A percentile compares a stretch with the other conserved stretches of the same genome.
Evolutionary conservation across 441 rosid species (phyloP).

Genomic region (Arabidopsis hybrid): DNA sequence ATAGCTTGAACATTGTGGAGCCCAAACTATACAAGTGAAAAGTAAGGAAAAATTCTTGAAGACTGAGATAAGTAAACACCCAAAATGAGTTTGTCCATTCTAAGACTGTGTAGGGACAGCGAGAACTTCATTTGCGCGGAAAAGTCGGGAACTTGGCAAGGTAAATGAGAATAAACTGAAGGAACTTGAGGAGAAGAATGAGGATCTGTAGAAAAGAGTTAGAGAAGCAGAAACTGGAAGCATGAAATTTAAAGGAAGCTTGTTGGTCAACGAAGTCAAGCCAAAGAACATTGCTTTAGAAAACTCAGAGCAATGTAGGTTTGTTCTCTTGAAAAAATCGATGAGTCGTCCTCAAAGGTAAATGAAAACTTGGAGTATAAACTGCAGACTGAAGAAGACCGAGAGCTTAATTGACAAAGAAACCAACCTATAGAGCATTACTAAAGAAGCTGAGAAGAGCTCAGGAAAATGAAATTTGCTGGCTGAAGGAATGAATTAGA

Average conservation of each 20-base stretch:
- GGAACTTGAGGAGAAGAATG: constrained; percentile 23
- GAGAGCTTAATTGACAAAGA: constrained; percentile 73
- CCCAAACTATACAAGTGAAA: no score
- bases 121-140: no score
- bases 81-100: no score
- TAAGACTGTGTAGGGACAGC: no score
- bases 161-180: no score
- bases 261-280: constrained; percentile 74
- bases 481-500: not conserved
- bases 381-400: constrained; percentile 37
- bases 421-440: constrained; percentile 62
- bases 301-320: constrained; percentile 56
- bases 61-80: no score
- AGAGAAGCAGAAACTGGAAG: no score
- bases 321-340: constrained; percentile 56
- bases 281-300: constrained; percentile 62
- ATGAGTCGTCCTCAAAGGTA: constrained; percentile 62
- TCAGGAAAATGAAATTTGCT: constrained; percentile 37
- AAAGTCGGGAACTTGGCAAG: no score
- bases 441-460: constrained; percentile 66
- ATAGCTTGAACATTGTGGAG: no score
- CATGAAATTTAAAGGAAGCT: constrained; percentile 56
- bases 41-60: no score
- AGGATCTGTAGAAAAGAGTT: not conserved
- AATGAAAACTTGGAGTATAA: constrained; percentile 69